Evolutionary conservation across 2,329 filamentous ascomycete genomes (phyloP).

Genomic region (Byssochlamys sp.): DNA sequence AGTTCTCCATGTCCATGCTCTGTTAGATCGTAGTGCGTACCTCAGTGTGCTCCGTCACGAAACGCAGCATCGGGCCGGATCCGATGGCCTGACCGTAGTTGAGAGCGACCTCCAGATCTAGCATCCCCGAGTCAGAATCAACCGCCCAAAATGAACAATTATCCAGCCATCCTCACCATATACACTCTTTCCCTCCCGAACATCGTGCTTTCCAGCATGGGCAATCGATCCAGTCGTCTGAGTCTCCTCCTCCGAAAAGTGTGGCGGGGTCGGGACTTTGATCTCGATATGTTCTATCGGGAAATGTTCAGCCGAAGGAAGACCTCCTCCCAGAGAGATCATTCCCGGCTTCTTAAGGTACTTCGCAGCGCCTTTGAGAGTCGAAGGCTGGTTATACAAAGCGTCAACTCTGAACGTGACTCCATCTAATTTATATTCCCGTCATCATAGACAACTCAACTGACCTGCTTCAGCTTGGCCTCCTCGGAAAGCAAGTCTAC

Average conservation of each 20-base stretch:
- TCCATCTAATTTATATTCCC: neutral
- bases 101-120: constrained; percentile 75
- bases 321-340: constrained; percentile 83
- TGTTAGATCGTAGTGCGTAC: constrained; percentile 16
- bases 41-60: constrained; percentile 90
- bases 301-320: constrained; percentile 84
- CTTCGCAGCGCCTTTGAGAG: constrained; percentile 73
- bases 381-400: constrained; percentile 47
- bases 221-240: constrained; percentile 51
- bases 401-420: neutral
- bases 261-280: constrained; percentile 59
- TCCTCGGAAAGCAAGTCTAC: constrained; percentile 41
- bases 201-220: constrained; percentile 74
- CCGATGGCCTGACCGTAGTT: constrained; percentile 89
- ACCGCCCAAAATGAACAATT: neutral
- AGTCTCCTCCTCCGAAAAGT: constrained; percentile 62
- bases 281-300: constrained; percentile 72
- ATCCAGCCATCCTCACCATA: constrained; percentile 2
- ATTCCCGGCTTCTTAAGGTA: constrained; percentile 68
- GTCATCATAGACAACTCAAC: constrained; percentile 19
- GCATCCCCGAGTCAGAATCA: constrained; percentile 6
- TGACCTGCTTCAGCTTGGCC: constrained; percentile 41
- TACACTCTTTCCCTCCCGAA: constrained; percentile 40
- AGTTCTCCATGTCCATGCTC: neutral
- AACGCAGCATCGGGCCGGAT: constrained; percentile 76